Evolutionary conservation across 768 basidiomycete species (phyloP).

Genomic region (Crassisporium funariophilum): DNA sequence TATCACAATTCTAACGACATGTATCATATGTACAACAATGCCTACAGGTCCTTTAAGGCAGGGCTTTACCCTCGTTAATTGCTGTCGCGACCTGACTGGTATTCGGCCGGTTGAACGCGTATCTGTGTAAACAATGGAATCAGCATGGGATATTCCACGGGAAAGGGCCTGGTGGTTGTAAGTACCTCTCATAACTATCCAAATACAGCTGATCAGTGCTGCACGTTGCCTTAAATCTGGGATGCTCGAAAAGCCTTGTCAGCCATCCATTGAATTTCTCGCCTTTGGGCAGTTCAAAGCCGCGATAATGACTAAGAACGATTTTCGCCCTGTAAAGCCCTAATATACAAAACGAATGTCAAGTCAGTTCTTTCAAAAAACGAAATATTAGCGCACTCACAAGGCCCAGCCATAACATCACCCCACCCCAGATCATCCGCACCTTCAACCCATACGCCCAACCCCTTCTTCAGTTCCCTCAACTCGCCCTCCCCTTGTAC

Average conservation of each 20-base stretch:
- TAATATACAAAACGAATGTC: conserved; percentile 27
- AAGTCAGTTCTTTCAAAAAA: conserved; percentile 1
- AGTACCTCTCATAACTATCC: conserved; percentile 71
- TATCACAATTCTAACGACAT: not conserved
- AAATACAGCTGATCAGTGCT: conserved; percentile 68
- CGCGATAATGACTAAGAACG: conserved; percentile 68
- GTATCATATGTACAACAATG: too few species aligned
- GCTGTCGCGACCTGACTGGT: conserved; percentile 78
- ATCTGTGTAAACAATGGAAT: conserved; percentile 42
- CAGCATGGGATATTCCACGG: not conserved
- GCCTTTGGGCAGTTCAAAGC: conserved; percentile 56
- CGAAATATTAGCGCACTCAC: conserved; percentile 38
- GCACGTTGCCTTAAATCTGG: conserved; percentile 66
- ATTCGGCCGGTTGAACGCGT: conserved; percentile 76
- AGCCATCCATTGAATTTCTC: conserved; percentile 56
- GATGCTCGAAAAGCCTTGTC: conserved; percentile 55
- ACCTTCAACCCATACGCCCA: conserved; percentile 64
- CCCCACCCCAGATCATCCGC: conserved; percentile 54
- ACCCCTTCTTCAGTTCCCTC: conserved; percentile 36
- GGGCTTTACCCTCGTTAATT: conserved; percentile 63
- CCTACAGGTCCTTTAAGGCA: conserved; percentile 63
- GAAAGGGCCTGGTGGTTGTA: conserved; percentile 1
- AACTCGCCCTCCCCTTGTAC: conserved; percentile 42
- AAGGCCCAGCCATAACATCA: conserved; percentile 73
- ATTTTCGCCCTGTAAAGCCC: conserved; percentile 70